Base-by-base conservation (phyloP, 1,284 basidiomycete species). In the Ceratobasidium sp. region DNA sequence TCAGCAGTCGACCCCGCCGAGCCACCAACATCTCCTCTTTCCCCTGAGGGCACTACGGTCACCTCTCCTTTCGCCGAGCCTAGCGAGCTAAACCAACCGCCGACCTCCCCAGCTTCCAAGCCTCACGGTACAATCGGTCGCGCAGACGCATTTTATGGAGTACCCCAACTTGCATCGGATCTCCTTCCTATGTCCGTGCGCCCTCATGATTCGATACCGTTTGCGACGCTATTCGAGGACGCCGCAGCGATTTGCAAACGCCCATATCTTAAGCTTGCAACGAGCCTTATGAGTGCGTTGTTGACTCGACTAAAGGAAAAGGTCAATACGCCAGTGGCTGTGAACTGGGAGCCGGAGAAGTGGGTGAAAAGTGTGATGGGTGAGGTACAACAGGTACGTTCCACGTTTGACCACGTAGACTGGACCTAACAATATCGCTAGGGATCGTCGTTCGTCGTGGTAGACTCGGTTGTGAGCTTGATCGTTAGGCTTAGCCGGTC, bases 391-490 rank as follows among this genome's bases (percentile, higher is more conserved):
- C 73, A 73, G 42, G 79, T 79, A 38, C 73, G 75, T 83, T 75
- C 2, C 59, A 46, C 25, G 67, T 36, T 54, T 33, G 58, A 14
- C n/a, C 36, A 23, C 3, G 12, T 59, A n/a, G 56, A 33, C 56
- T 3, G 18, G 16, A 18, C 8, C 36, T 78, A 28, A 76, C 48
- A 73, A 25, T 28, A 71, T 71, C 63, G 33, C 76, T 3, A 90
- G 89, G 81, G 80, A 25, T 79, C 84, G n/a, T 87, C 86, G 56
- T 94, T 94, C 76, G 82, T 84, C 5, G 81, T 86, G 0, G 86
- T 94, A 16, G 88, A 92, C 72, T 84, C 86, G 30, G 82, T 89
- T 18, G 83, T 93, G 18, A 84, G 85, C 11, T 78, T 90, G 12
- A 80, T 88, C 0, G 79, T 90, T 16, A 83, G 84, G 4, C 79